These are phyloP conservation scores for Fusarium algeriense DNA, from an alignment of 2,329 filamentous ascomycete species.

Conservation along the genomic window DNA sequence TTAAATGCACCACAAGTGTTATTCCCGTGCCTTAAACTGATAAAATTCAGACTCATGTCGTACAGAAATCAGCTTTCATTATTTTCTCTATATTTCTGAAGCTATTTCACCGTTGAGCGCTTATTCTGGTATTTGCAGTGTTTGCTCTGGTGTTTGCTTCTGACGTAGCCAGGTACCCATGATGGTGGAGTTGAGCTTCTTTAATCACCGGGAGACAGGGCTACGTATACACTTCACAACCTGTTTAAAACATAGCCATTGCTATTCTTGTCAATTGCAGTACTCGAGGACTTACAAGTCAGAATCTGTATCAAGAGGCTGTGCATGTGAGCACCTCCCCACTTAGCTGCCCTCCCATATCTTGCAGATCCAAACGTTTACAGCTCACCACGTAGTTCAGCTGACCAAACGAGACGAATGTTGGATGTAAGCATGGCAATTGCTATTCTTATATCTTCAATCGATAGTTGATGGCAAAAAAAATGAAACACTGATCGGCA, in stretches of 20 bases:
- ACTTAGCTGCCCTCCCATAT: background rate
- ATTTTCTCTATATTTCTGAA: background rate
- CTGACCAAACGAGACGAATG: background rate
- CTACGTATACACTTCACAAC: background rate
- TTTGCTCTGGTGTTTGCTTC: background rate
- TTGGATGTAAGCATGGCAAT: slow-evolving; percentile 7
- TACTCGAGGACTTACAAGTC: background rate
- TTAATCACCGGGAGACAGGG: background rate
- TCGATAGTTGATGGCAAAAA: slow-evolving; percentile 20
- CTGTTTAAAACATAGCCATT: background rate
- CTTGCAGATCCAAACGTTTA: slow-evolving; percentile 9
- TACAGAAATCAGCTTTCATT: background rate
- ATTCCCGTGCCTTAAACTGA: background rate
- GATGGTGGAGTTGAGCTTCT: slow-evolving; percentile 13
- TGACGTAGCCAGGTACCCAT: slow-evolving; percentile 22
- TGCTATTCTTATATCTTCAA: slow-evolving; percentile 23
- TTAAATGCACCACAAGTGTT: background rate
- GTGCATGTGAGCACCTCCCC: slow-evolving; percentile 12
- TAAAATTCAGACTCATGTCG: background rate
- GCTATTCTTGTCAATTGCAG: slow-evolving; percentile 2
- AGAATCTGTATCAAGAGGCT: background rate
- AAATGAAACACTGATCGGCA: slow-evolving; percentile 41
- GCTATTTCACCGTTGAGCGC: background rate
- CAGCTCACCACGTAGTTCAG: slow-evolving; percentile 13
- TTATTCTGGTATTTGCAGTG: background rate